Evolutionary conservation across 805 yeast genomes (phyloP), one percentile per base, ranked within the genome.

Genomic region (Middelhovenomyces tepae): DNA sequence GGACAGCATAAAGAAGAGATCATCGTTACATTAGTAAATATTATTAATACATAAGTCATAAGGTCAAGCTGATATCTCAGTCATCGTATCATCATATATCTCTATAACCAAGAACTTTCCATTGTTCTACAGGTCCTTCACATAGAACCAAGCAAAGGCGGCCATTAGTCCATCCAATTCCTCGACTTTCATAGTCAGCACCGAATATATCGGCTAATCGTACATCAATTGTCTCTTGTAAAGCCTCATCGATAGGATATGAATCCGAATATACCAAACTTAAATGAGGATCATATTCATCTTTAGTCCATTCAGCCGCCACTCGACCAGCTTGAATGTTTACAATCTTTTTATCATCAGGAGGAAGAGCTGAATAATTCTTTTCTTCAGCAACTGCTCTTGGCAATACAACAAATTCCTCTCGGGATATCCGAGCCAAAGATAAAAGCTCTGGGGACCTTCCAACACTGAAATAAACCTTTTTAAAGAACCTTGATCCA

Each of bases 1-100:
- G 98, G 98, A 91, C 98, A 17, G 83, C 95, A 11, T 81, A 60
- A 31, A 28, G 11, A 10, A 7, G 16, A 17, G 10, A n/a, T n/a
- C n/a, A n/a, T n/a, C n/a, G n/a, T n/a, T n/a, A n/a, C n/a, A n/a
- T n/a, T n/a, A n/a, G 13, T 26, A 9, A 43, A 25, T 26, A 11
- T 20, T n/a, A 13, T 9, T 20, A 27, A 27, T 15, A 27, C 11
- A 8, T 14, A 15, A 27, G 30, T 15, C 8, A 65, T 69, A 26
- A 63, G 61, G 2, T 20, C 8, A 10, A 20, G 10, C 8, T 20
- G 10, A 8, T 20, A 20, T 20, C 22, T 8, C 10, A 20, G 22
- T 8, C 8, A 20, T 20, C 8, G 9, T 20, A 20, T 20, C 22
- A 10, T 20, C 8, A 10, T 20, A 53, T 31, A 31, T 56, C 60